These are phyloP conservation scores for Penicillium argentinense DNA, from an alignment of 495 filamentous ascomycete genomes.

Conservation along the genomic window DNA sequence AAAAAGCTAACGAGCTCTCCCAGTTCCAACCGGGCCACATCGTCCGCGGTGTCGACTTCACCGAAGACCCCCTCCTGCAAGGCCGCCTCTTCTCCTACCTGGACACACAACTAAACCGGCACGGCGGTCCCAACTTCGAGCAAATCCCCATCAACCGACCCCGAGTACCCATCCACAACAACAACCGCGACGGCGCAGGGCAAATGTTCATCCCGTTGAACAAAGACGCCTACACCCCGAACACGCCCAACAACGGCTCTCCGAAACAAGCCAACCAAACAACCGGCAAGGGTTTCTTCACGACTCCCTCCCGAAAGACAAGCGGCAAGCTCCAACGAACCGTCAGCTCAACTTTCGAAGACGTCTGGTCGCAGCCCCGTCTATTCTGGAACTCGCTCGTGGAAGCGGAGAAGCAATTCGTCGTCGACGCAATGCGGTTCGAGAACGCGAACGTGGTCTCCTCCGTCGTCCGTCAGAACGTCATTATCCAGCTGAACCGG, in stretches of 20 bases:
- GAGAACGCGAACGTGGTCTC: conserved; percentile 63
- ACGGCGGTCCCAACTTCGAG: conserved; percentile 70
- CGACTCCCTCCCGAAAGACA: conserved; percentile 55
- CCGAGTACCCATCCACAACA: conserved; percentile 61
- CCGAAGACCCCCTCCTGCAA: conserved; percentile 73
- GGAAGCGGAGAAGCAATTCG: conserved; percentile 69
- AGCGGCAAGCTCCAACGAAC: conserved; percentile 58
- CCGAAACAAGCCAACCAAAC: conserved; percentile 71
- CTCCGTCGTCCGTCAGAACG: conserved; percentile 53
- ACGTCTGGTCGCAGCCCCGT: conserved; percentile 75
- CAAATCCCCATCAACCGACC: conserved; percentile 76
- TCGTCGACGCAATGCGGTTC: conserved; percentile 78
- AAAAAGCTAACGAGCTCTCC: background rate
- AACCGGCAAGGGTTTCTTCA: conserved; percentile 73
- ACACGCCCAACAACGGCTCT: conserved; percentile 64
- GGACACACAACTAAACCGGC: conserved; percentile 71
- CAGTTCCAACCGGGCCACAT: conserved; percentile 49
- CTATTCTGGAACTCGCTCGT: conserved; percentile 77
- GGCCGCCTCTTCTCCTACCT: conserved; percentile 71
- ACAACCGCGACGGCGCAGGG: conserved; percentile 57
- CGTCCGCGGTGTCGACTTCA: conserved; percentile 71
- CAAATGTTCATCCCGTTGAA: conserved; percentile 52
- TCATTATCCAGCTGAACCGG: conserved; percentile 68
- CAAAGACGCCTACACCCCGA: conserved; percentile 60
- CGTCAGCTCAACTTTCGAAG: conserved; percentile 64